These are phyloP conservation scores for Populus ilicifolia DNA, from an alignment of 345 rosid genomes.

Conservation along the genomic window DNA sequence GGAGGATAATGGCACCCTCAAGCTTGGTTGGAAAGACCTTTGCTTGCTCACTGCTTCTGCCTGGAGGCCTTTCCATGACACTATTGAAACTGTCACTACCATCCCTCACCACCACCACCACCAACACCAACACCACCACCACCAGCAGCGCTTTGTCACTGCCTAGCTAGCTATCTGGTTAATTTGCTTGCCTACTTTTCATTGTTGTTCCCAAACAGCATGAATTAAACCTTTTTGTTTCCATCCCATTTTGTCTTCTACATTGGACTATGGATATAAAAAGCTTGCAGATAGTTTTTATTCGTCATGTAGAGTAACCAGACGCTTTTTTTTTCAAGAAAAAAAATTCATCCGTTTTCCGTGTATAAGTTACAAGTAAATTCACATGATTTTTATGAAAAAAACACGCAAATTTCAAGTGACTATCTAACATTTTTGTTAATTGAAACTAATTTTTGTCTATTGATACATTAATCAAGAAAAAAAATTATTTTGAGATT, in stretches of 20 bases:
- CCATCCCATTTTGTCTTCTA: not conserved
- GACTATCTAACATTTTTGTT: no score
- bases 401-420: no score
- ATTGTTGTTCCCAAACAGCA: not conserved
- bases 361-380: no score
- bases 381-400: no score
- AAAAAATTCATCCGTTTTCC: no score
- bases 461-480: no score
- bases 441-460: no score
- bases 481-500: no score
- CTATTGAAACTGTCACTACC: not conserved
- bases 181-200: not conserved
- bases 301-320: not conserved
- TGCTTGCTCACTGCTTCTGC: conserved; percentile 98
- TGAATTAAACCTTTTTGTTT: not conserved
- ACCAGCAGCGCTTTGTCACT: conserved; percentile 16
- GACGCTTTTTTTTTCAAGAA: not conserved
- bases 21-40: conserved; percentile 98
- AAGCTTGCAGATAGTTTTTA: not conserved
- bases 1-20: conserved; percentile 86
- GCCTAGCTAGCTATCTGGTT: conserved; percentile 1
- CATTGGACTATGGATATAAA: not conserved
- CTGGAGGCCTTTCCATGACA: conserved; percentile 65
- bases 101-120: not conserved
- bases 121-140: conserved; percentile 9